Base-by-base conservation (phyloP, 352 stramenopile species). In the Globisporangium abappressorium region DNA sequence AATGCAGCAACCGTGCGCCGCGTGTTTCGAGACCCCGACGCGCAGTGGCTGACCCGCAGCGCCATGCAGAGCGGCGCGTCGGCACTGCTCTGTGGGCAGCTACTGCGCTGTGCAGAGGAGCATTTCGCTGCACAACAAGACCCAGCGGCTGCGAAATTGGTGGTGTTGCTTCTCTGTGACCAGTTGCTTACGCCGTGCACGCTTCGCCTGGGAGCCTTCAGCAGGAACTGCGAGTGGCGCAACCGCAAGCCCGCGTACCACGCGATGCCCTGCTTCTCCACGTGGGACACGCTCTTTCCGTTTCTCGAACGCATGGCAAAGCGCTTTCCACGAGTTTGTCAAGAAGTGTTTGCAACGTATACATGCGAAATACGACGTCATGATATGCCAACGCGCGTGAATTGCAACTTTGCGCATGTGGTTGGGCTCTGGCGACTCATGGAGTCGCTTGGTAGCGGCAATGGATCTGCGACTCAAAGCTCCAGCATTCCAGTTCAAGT, bases 381-480 rank as follows among this genome's bases (percentile, higher is more conserved):
- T 11, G 33, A 43, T 12, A 33, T 14, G 22, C 7, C 26, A 51
- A 28, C 12, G 1, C 75, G 73, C 5, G 69, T 81, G 20, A 90
- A 87, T 62, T 92, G 84, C 34, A 71, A 73, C 9, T 88, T 92
- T 64, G 77, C 80, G 20, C 79, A 85, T n/a, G 71, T 91, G n/a
- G 65, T 71, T 6, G 84, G 84, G 0, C 51, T 87, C 0, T 91
- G 80, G 80, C 70, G 78, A 36, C 65, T 92, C 5, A 56, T 90
- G 58, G 82, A 87, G 24, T 68, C 78, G 34, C 33, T 90, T 24
- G 57, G 65, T 43, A 67, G 72, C 7, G 49, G 70, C 0, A 75
- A 62, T 12, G 49, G 34, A 2, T 30, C 62, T 9, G 58, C 41
- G 6, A 6, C 46, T 49, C 33, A 47, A 15, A 33, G 34, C 47